Evolutionary conservation across 2,329 filamentous ascomycete species (phyloP).

Genomic region (Calonectria pseudoreteaudii): DNA sequence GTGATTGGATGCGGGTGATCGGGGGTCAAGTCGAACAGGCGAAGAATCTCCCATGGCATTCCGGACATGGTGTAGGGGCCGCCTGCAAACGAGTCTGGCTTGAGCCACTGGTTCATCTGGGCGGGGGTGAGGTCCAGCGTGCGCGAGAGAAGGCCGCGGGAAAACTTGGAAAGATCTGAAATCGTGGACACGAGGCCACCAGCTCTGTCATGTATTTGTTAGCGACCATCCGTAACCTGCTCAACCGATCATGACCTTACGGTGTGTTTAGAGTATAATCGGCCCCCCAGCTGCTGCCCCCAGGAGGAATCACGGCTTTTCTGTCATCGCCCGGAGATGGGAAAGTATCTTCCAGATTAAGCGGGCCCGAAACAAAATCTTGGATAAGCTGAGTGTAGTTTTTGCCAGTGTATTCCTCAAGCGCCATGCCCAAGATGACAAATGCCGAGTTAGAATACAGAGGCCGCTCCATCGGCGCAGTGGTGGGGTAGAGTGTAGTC

Average conservation of each 20-base stretch:
- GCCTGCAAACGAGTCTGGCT: slow-evolving; percentile 47
- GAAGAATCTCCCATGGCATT: slow-evolving; percentile 53
- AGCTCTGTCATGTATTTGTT: slow-evolving; percentile 33
- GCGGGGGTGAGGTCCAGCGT: slow-evolving; percentile 39
- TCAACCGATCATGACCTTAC: slow-evolving; percentile 33
- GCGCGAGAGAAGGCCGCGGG: slow-evolving; percentile 44
- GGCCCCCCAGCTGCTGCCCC: slow-evolving; percentile 48
- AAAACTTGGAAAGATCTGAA: slow-evolving; percentile 47
- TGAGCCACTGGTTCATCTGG: slow-evolving; percentile 49
- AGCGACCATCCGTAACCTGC: neutral
- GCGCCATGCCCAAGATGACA: slow-evolving; percentile 49
- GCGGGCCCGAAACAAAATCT: slow-evolving; percentile 29
- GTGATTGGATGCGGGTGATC: slow-evolving; percentile 47
- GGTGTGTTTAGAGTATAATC: slow-evolving; percentile 49
- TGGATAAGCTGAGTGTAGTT: slow-evolving; percentile 43
- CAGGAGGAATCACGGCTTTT: slow-evolving; percentile 49
- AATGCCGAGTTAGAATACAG: slow-evolving; percentile 57
- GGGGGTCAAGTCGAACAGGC: slow-evolving; percentile 39
- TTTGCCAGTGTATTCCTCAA: slow-evolving; percentile 46
- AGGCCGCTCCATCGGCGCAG: slow-evolving; percentile 47
- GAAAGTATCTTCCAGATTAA: slow-evolving; percentile 34
- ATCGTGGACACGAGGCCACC: slow-evolving; percentile 51
- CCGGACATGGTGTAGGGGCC: slow-evolving; percentile 47
- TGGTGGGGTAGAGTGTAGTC: slow-evolving; percentile 44
- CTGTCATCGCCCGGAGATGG: slow-evolving; percentile 45